Base-by-base conservation (phyloP, 805 yeast species). In the Candida stauntonica region DNA sequence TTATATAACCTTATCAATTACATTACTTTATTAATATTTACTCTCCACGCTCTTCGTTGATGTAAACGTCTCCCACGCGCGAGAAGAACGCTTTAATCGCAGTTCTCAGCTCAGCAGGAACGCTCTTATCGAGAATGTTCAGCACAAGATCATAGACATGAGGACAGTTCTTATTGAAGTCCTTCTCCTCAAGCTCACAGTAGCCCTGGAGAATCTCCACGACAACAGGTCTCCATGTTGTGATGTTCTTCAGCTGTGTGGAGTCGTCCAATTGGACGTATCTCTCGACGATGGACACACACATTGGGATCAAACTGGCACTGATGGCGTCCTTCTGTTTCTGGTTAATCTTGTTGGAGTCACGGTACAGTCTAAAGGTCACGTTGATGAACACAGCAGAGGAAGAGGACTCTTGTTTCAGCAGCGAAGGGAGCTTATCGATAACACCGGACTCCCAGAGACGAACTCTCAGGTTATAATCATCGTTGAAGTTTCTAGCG, bases 381-480 rank as follows among this genome's bases (percentile, higher is more conserved):
- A 89, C 73, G 51, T 81, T 79, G 46, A 91, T 79, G 58, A 80
- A 84, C 2, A 88, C 95, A 2, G 95, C 91, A 1, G 95, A 81
- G 0, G 96, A 79, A 26, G 87, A 77, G 0, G 95, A 80, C 61
- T 94, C 99, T 62, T 94, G 99, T 52, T 86, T 85, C 51, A 89
- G 66, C 51, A 93, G 65, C 52, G 93, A 94, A 16, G 99, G 99
- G 39, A 91, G 72, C 55, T 89, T 81, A 54, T 87, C 95, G 63
- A 89, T 91, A 29, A 88, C 81, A 1, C 96, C 96, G 3, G 93
- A 86, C 54, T 87, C 85, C 81, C 94, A 89, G 29, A 93, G 67
- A 51, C 93, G 70, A n/a, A 86, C 82, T 47, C 99, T 70, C 51
- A 93, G 67, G 38, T 87, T 88, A 59, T 84, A 82, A 61, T 93